phyloP scores from a whole-genome alignment of 2,329 filamentous ascomycete genomes.

The Fusarium dlaminii region DNA sequence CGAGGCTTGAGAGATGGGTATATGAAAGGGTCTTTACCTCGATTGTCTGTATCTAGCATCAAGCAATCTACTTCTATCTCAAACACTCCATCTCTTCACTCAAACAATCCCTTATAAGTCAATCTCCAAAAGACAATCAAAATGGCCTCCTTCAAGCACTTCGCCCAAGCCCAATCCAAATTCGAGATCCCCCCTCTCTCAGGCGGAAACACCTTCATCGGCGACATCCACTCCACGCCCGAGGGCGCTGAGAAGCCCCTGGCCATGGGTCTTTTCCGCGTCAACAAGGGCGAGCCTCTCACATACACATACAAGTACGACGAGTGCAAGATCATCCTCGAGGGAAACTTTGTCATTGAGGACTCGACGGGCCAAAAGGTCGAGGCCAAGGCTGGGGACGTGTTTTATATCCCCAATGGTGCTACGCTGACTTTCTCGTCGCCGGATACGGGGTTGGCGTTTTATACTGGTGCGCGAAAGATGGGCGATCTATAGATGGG shows the following conservation, averaged over 20 bases:
- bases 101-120: background rate
- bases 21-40: constrained; percentile 23
- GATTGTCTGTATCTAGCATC: background rate
- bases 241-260: constrained; percentile 68
- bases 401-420: constrained; percentile 75
- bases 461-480: constrained; percentile 60
- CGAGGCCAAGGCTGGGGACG: constrained; percentile 68
- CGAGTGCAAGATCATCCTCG: constrained; percentile 79
- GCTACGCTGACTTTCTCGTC: constrained; percentile 73
- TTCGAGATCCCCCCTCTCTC: constrained; percentile 73
- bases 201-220: constrained; percentile 74
- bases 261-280: constrained; percentile 71
- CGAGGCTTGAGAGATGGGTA: constrained; percentile 1
- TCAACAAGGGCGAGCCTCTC: constrained; percentile 73
- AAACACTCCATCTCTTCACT: background rate
- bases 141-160: constrained; percentile 60
- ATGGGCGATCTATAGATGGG: constrained; percentile 41
- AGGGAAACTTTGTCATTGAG: constrained; percentile 71
- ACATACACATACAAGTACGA: constrained; percentile 76
- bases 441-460: constrained; percentile 67
- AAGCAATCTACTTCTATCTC: background rate
- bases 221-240: constrained; percentile 68
- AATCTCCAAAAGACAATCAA: constrained; percentile 2
- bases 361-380: constrained; percentile 70
- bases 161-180: constrained; percentile 64